A percentile compares a stretch with the other conserved stretches of the same genome.
Conservation (phyloP, 352 stramenopile species). For the Peronosclerospora sorghi region DNA sequence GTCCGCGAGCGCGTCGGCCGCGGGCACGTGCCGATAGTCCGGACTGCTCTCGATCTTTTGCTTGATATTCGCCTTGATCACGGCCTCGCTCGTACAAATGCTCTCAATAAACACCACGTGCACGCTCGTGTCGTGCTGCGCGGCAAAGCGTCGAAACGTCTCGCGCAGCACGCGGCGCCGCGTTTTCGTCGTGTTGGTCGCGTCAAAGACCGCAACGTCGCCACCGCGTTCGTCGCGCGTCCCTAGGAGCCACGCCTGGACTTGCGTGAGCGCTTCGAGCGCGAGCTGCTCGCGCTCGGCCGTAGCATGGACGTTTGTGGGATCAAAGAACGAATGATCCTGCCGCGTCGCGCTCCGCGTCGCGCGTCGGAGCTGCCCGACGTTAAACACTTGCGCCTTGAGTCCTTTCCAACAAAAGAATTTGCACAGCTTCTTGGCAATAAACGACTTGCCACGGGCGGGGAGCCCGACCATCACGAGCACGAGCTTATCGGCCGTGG, state of each 20-base stretch:
- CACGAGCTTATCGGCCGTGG: constrained; percentile 88
- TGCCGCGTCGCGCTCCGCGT: constrained; percentile 48
- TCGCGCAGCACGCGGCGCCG: constrained; percentile 44
- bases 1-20: constrained; percentile 63
- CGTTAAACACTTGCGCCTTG: constrained; percentile 88
- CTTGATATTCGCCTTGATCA: constrained; percentile 77
- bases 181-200: constrained; percentile 81
- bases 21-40: constrained; percentile 70
- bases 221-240: constrained; percentile 25
- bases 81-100: constrained; percentile 88
- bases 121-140: constrained; percentile 54
- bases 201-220: constrained; percentile 86
- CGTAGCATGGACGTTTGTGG: constrained; percentile 67
- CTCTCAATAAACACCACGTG: constrained; percentile 90
- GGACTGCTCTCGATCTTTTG: constrained; percentile 68
- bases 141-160: constrained; percentile 47
- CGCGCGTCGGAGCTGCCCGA: constrained; percentile 87
- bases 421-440: constrained; percentile 86
- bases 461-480: constrained; percentile 93
- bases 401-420: constrained; percentile 78
- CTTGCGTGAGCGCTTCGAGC: constrained; percentile 53
- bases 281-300: constrained; percentile 76
- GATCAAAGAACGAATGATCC: constrained; percentile 90
- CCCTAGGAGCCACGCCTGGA: constrained; percentile 52
- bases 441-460: constrained; percentile 92